A percentile compares a stretch with the other conserved stretches of the same genome.
Evolutionary conservation across 306 rosid species (phyloP).

Genomic region (Ceratonia siliqua): DNA sequence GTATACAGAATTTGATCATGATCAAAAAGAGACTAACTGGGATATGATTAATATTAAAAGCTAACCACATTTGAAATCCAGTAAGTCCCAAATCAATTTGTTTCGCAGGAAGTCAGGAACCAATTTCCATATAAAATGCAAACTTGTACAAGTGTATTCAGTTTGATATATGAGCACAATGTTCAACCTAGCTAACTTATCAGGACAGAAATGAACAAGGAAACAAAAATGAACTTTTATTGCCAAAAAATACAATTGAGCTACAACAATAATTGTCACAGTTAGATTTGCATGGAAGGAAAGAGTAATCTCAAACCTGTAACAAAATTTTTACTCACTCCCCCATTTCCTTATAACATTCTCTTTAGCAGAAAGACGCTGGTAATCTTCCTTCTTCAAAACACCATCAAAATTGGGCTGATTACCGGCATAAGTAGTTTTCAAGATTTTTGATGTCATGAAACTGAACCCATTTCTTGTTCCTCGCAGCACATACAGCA

Average conservation of each 20-base stretch:
- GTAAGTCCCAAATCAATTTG: constrained; percentile 11
- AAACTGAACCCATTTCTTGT: constrained; percentile 70
- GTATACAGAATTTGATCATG: not conserved
- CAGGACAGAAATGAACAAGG: not conserved
- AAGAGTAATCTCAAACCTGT: constrained; percentile 25
- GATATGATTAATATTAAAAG: not conserved
- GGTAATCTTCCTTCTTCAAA: constrained; percentile 50
- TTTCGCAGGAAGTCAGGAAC: not conserved
- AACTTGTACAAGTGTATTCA: not conserved
- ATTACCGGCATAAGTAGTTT: constrained; percentile 35
- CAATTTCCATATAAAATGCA: not conserved
- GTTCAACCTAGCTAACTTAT: not conserved
- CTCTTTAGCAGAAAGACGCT: constrained; percentile 71
- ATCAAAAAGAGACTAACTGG: not conserved
- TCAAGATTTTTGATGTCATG: constrained; percentile 52
- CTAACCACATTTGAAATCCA: not conserved
- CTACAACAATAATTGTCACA: constrained; percentile 10
- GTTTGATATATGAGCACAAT: not conserved
- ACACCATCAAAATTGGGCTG: constrained; percentile 39
- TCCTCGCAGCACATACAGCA: constrained; percentile 77
- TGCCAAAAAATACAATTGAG: not conserved
- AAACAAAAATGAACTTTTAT: not conserved
- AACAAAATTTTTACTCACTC: constrained; percentile 42
- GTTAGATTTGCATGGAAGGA: not conserved
- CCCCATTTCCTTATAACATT: constrained; percentile 69